phyloP scores from a whole-genome alignment of 768 basidiomycete species.

The Cystobasidium onofrii region DNA sequence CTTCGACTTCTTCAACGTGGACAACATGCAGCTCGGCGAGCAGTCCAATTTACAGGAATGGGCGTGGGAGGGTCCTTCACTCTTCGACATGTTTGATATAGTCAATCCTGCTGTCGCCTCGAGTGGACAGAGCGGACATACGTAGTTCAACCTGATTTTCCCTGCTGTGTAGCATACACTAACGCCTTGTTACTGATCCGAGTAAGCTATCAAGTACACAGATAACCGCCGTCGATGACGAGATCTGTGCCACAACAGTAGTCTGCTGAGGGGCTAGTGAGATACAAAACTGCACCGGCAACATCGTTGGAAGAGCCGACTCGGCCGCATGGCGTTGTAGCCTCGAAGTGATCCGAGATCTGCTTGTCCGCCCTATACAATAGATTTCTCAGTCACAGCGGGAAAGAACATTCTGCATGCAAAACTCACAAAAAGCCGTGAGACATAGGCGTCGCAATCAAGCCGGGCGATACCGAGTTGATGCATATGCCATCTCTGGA shows the following conservation, averaged over 20 bases:
- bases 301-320: conserved; percentile 1
- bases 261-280: neutral
- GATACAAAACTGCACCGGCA: neutral
- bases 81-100: conserved; percentile 16
- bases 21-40: neutral
- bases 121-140: neutral
- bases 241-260: conserved; percentile 13
- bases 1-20: conserved; percentile 20
- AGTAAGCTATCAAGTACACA: neutral
- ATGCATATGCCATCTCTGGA: neutral
- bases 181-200: neutral
- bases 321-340: neutral
- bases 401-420: neutral
- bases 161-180: neutral
- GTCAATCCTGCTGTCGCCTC: neutral
- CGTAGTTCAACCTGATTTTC: neutral
- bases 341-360: conserved; percentile 2
- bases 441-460: neutral
- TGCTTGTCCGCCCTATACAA: neutral
- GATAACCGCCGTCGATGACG: conserved; percentile 8
- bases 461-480: neutral
- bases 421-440: neutral
- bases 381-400: neutral
- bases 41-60: conserved; percentile 9
- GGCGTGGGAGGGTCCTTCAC: conserved; percentile 3